phyloP scores from a whole-genome alignment of 225 moss, liverwort and hornwort species.

The Lunularia cruciata region DNA sequence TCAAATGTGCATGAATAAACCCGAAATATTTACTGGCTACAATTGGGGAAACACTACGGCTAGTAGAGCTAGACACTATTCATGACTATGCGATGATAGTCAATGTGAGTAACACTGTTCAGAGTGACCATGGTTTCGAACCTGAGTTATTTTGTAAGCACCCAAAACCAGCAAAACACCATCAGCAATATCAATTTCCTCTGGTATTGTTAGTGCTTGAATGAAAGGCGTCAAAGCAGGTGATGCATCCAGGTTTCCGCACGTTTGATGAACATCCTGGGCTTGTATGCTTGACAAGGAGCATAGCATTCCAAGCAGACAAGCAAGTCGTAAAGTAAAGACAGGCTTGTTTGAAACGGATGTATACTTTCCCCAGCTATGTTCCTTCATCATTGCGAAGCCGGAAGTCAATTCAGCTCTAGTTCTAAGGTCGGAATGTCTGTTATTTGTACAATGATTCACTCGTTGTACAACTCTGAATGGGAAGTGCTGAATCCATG shows the following conservation, averaged over 20 bases:
- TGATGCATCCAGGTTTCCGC: background rate
- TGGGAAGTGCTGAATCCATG: too few species aligned
- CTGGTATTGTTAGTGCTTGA: background rate
- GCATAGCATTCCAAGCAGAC: too few species aligned
- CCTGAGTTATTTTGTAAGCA: slow-evolving; percentile 1
- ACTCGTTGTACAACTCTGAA: too few species aligned
- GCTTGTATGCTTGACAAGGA: too few species aligned
- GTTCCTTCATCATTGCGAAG: too few species aligned
- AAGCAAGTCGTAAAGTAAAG: too few species aligned
- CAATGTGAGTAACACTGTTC: background rate
- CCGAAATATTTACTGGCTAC: too few species aligned
- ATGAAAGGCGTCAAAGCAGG: background rate
- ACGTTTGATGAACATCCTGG: background rate
- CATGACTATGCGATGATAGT: background rate
- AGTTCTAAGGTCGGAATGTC: too few species aligned
- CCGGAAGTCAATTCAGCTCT: too few species aligned
- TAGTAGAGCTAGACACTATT: background rate
- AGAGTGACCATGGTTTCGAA: background rate
- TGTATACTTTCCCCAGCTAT: too few species aligned
- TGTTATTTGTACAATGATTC: too few species aligned
- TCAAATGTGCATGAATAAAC: background rate
- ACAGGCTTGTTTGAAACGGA: too few species aligned
- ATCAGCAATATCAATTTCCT: background rate
- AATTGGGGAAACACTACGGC: background rate
- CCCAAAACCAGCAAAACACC: background rate